Base-by-base conservation (phyloP, 495 filamentous ascomycete genomes). In the Penicilliopsis zonata region DNA sequence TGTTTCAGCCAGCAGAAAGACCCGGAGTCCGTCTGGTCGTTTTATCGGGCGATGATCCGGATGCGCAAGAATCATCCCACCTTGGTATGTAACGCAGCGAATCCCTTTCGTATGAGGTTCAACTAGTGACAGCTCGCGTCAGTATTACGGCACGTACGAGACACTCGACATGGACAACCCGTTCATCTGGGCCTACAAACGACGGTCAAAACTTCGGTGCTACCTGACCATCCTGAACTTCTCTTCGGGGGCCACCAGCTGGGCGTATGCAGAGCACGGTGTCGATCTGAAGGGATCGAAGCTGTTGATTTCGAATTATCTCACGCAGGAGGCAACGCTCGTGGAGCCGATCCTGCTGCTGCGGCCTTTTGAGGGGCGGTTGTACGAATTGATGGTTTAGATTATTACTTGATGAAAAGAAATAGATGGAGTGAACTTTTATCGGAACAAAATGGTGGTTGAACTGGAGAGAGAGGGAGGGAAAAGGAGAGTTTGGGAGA, bases 11-110 rank as follows among this genome's bases (percentile, higher is more conserved):
- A 70, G 36, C 40, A 36, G 10, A 31, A 27, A n/a, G 38, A 49
- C 27, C 28, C 18, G 2, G 30, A 52, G 7, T 57, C 51, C 15
- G 50, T 64, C 3, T 52, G 63, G 25, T 15, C 34, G 5, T 63
- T 57, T 36, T 70, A 57, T 42, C 48, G 44, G 30, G 34, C 33
- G 4, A 40, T 65, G 38, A 42, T 68, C 6, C 28, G 35, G 26
- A 34, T 67, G 16, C 46, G 64, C 9, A 56, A 61, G 22, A 17
- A 21, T 4, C 10, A 41, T 19, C 38, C 38, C 13, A 31, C 32
- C 13, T 10, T 41, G 28, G 38, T 41, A 36, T n/a, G n/a, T n/a
- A n/a, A 24, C 22, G 22, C 22, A n/a, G 22, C 22, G 22, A 24
- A 7, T 6, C 22, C 7, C 22, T 24, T 6, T 24, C 6, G 7